A percentile compares a stretch with the other conserved stretches of the same genome.
phyloP scores from a whole-genome alignment of 805 yeast species.

The Clavispora vitiphila region DNA sequence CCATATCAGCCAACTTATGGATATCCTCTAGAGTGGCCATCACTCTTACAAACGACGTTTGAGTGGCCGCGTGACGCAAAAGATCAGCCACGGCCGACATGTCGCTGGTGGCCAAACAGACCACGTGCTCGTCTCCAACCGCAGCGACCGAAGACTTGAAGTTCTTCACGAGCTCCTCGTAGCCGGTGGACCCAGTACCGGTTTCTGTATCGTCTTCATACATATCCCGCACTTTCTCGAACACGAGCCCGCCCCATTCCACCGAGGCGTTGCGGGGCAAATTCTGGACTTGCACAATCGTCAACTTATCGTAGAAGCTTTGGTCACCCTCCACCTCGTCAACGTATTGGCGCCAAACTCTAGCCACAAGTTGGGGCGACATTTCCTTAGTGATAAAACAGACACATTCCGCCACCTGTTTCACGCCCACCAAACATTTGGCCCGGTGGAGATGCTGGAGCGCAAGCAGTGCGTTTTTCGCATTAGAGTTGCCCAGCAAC shows the following conservation, averaged over 20 bases:
- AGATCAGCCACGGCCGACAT: constrained; percentile 6
- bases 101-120: constrained; percentile 5
- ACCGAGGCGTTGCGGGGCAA: constrained; percentile 62
- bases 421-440: constrained; percentile 47
- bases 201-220: constrained; percentile 35
- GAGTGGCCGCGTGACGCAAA: constrained; percentile 5
- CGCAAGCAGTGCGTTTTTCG: constrained; percentile 46
- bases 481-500: constrained; percentile 17
- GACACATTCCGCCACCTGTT: constrained; percentile 41
- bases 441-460: constrained; percentile 73
- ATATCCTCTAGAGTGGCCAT: constrained; percentile 7
- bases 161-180: background rate
- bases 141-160: constrained; percentile 2
- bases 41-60: constrained; percentile 6
- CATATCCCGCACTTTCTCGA: constrained; percentile 30
- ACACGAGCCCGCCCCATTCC: constrained; percentile 70
- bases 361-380: constrained; percentile 25
- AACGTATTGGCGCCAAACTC: constrained; percentile 45
- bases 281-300: constrained; percentile 50
- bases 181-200: background rate
- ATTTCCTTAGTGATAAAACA: constrained; percentile 47
- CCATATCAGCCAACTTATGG: constrained; percentile 8
- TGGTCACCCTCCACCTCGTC: constrained; percentile 13
- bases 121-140: constrained; percentile 4
- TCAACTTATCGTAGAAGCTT: constrained; percentile 23